A percentile compares a stretch with the other conserved stretches of the same genome.
These are phyloP conservation scores for Macrolepiota dolichaula DNA, from an alignment of 768 basidiomycete genomes.

Conservation along the genomic window DNA sequence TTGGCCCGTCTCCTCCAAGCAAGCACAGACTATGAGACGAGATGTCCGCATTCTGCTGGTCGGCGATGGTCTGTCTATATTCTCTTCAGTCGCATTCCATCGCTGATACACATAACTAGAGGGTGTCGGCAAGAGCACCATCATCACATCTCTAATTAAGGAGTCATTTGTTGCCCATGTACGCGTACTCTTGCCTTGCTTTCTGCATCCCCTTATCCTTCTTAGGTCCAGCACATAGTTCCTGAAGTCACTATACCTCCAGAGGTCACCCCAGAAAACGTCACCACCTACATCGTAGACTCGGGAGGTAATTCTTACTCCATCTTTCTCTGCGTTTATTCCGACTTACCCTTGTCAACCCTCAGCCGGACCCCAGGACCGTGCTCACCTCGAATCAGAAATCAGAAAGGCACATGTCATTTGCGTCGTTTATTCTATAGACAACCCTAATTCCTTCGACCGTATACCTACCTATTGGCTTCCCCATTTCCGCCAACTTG, in stretches of 20 bases:
- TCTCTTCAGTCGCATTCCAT: neutral
- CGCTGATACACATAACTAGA: constrained; percentile 44
- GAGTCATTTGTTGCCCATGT: constrained; percentile 91
- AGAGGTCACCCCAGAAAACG: constrained; percentile 95
- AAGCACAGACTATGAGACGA: constrained; percentile 59
- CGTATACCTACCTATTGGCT: constrained; percentile 98
- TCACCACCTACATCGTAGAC: constrained; percentile 97
- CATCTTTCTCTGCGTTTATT: neutral
- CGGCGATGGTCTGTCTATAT: constrained; percentile 71
- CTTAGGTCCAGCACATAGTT: constrained; percentile 88
- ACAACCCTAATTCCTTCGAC: constrained; percentile 95
- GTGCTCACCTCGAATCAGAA: constrained; percentile 87
- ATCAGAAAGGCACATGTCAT: constrained; percentile 98
- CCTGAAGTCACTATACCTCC: constrained; percentile 98
- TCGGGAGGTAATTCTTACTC: constrained; percentile 71
- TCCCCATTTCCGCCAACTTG: constrained; percentile 89
- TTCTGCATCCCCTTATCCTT: neutral
- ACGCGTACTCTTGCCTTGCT: constrained; percentile 15
- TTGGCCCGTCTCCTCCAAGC: neutral
- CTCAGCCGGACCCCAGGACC: constrained; percentile 81
- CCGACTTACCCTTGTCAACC: neutral
- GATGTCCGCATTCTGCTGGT: constrained; percentile 94
- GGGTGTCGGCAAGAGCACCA: constrained; percentile 97
- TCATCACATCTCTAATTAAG: constrained; percentile 95
- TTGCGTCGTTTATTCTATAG: constrained; percentile 95